Percentiles rank a stretch among this genome's conserved stretches.
These are phyloP conservation scores for Clonostachys rosea DNA, from an alignment of 2,329 filamentous ascomycete genomes.

Conservation along the genomic window DNA sequence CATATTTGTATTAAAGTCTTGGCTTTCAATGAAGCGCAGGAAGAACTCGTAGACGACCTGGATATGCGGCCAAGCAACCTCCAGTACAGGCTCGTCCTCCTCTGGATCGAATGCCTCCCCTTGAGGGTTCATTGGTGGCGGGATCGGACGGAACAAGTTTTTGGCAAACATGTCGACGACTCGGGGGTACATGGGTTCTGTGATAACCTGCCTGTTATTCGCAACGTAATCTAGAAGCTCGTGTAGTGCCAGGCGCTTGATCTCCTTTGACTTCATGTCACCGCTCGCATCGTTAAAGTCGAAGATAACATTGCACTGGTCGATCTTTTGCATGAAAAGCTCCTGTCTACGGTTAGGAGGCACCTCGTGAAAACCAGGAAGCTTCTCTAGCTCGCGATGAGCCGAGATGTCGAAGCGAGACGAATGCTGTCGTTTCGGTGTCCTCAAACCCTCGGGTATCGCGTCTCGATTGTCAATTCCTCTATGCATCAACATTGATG, in stretches of 20 bases:
- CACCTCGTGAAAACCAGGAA: constrained; percentile 96
- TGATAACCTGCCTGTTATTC: constrained; percentile 97
- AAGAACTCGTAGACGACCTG: constrained; percentile 99
- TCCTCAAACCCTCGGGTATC: constrained; percentile 89
- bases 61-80: constrained; percentile 98
- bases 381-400: constrained; percentile 92
- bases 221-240: constrained; percentile 97
- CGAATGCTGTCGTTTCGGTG: constrained; percentile 93
- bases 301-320: constrained; percentile 99
- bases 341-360: constrained; percentile 92
- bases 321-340: constrained; percentile 99
- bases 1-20: constrained; percentile 99
- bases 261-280: constrained; percentile 99
- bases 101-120: constrained; percentile 98
- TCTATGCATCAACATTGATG: constrained; percentile 72
- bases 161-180: constrained; percentile 99
- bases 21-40: constrained; percentile 96
- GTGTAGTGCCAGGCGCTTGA: constrained; percentile 93
- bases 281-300: constrained; percentile 98
- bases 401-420: constrained; percentile 97
- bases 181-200: constrained; percentile 96
- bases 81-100: constrained; percentile 95
- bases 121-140: constrained; percentile 94
- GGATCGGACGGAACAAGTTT: constrained; percentile 95
- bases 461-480: constrained; percentile 82